Evolutionary conservation across 192 early-diverging fungal genomes (phyloP), one percentile per base, ranked within the genome.

Genomic region (Gonapodya sp.): DNA sequence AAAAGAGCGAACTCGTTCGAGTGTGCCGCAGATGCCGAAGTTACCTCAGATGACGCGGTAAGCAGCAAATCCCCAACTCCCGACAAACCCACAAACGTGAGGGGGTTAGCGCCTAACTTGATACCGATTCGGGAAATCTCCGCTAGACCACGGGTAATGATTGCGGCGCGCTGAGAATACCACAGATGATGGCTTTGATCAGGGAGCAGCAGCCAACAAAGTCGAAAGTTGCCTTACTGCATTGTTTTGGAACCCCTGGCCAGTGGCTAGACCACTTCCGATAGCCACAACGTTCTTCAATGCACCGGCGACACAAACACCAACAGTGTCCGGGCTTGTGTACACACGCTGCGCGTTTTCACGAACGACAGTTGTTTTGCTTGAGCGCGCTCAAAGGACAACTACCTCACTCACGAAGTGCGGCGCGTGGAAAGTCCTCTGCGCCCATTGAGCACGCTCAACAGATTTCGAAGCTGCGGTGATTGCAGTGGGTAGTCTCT

Each of bases 281-380:
- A 89, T 79, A 1, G 88, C 88, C 73, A 89, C 85, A 14, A 89
- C 87, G 84, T 89, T 89, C 79, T 89, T 89, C 1, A 88, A 75
- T 18, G 88, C 88, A 36, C 87, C 87, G 8, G 87, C 88, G 72
- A 89, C 79, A 79, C 86, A 85, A 36, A 89, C 83, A 1, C 88
- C 88, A 31, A 87, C 73, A 2, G 84, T 84, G 75, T 89, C 88
- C 18, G 73, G 73, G 0, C 79, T 83, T 73, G 85, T 83, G 73
- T 89, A 89, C 18, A 89, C 88, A 14, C 87, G 74, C 46, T 64
- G 24, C 46, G 46, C 46, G 24, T 8, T 8, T 64, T 8, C 46
- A 64, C 46, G 8, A n/a, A n/a, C n/a, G n/a, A n/a, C n/a, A n/a
- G n/a, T n/a, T n/a, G n/a, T n/a, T n/a, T n/a, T n/a, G n/a, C n/a